phyloP scores from a whole-genome alignment of 371 early-diverging fungal species.

The Mortierella sp. region DNA sequence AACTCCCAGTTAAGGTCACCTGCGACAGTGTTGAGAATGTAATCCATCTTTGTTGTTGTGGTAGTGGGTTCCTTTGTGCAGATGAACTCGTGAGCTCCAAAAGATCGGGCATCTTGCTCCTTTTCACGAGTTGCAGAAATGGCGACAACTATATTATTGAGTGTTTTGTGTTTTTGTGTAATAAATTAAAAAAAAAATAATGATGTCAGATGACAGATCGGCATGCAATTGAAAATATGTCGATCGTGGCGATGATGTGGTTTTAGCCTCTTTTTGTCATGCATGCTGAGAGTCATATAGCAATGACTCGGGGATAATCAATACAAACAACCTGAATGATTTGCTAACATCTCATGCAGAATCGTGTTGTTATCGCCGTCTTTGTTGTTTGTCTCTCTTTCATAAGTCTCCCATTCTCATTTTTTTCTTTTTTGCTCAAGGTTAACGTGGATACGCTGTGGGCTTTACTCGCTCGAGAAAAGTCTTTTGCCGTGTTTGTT shows the following conservation, averaged over 20 bases:
- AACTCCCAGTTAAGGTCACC: slow-evolving; percentile 61
- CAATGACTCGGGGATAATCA: too few species aligned
- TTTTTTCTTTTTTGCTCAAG: too few species aligned
- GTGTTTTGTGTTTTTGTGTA: not conserved
- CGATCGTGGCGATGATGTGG: too few species aligned
- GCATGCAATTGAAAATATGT: not conserved
- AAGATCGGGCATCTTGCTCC: slow-evolving; percentile 70
- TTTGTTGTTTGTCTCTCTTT: too few species aligned
- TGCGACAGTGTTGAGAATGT: slow-evolving; percentile 64
- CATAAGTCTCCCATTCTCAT: too few species aligned
- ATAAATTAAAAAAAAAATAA: slow-evolving; percentile 5
- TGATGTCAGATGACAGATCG: not conserved
- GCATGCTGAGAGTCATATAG: too few species aligned
- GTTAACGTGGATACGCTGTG: not conserved
- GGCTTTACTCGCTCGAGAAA: not conserved
- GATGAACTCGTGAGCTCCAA: slow-evolving; percentile 75
- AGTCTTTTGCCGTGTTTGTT: not conserved
- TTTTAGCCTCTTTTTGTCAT: too few species aligned
- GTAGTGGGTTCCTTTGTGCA: slow-evolving; percentile 58
- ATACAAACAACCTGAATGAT: too few species aligned
- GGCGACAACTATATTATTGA: slow-evolving; percentile 36
- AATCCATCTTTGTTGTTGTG: slow-evolving; percentile 59
- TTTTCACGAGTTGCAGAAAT: slow-evolving; percentile 60
- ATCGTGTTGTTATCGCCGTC: too few species aligned
- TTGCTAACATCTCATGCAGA: too few species aligned